A percentile compares a stretch with the other conserved stretches of the same genome.
Conservation (phyloP, 2,329 filamentous ascomycete genomes). For the Fusarium sp. region DNA sequence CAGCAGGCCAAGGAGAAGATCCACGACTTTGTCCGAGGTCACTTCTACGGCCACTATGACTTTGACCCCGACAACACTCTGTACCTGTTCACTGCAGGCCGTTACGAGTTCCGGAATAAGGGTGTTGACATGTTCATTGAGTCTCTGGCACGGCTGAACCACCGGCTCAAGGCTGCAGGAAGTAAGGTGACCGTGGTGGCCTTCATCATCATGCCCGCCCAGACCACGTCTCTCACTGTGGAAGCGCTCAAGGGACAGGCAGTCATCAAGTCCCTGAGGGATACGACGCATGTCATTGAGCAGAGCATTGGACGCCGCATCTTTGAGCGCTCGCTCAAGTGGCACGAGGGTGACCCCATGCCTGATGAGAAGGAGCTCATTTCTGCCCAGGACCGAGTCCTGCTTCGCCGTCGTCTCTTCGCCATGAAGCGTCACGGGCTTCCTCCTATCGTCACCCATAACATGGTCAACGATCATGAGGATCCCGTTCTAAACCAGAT, state of each 20-base stretch:
- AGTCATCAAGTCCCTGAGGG: constrained; percentile 93
- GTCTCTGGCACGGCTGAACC: constrained; percentile 91
- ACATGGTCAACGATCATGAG: constrained; percentile 94
- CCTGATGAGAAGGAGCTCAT: constrained; percentile 98
- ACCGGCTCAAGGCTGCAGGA: constrained; percentile 82
- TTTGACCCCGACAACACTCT: constrained; percentile 96
- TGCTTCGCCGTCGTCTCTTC: constrained; percentile 88
- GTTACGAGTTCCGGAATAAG: constrained; percentile 98
- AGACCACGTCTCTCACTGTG: constrained; percentile 92
- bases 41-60: constrained; percentile 98
- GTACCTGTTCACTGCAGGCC: constrained; percentile 95
- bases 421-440: constrained; percentile 93
- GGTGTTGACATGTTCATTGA: constrained; percentile 99
- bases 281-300: constrained; percentile 93
- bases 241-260: constrained; percentile 96
- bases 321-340: constrained; percentile 91
- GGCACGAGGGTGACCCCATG: constrained; percentile 92
- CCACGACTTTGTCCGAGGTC: constrained; percentile 95
- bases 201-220: constrained; percentile 98
- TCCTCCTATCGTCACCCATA: constrained; percentile 97
- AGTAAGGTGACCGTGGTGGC: constrained; percentile 95
- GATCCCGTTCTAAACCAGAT: constrained; percentile 97
- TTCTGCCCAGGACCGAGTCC: constrained; percentile 87
- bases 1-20: constrained; percentile 98
- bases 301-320: constrained; percentile 90